These are phyloP conservation scores for Zymoseptoria tritici DNA, from an alignment of 2,329 filamentous ascomycete genomes.

Conservation along the genomic window DNA sequence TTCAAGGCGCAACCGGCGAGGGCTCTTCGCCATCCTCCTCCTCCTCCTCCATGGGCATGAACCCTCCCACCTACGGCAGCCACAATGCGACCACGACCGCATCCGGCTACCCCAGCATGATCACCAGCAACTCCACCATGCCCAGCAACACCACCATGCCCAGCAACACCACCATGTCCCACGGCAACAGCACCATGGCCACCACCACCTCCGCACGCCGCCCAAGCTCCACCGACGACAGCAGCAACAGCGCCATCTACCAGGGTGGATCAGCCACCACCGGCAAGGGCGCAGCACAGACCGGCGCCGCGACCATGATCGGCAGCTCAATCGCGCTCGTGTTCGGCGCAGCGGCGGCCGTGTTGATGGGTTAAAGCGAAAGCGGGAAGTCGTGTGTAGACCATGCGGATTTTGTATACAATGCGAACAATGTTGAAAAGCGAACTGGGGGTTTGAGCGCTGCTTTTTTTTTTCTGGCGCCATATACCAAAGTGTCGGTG, in stretches of 20 bases:
- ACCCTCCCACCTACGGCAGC: constrained; percentile 2
- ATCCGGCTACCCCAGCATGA: constrained; percentile 8
- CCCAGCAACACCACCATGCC: constrained; percentile 25
- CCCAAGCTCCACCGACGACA: constrained; percentile 6
- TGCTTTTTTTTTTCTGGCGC: too few species aligned
- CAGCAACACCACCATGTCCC: constrained; percentile 24
- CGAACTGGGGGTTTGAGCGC: neutral
- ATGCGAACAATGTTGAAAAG: neutral
- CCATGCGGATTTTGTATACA: too few species aligned
- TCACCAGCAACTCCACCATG: constrained; percentile 19
- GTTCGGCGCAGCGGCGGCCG: constrained; percentile 35
- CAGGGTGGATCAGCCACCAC: constrained; percentile 8
- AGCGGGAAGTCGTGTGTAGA: neutral
- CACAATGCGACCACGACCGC: constrained; percentile 13
- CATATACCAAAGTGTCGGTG: too few species aligned
- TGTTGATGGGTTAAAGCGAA: constrained; percentile 23
- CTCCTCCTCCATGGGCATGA: constrained; percentile 19
- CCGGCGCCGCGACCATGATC: constrained; percentile 12
- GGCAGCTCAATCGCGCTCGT: constrained; percentile 36
- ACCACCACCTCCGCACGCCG: constrained; percentile 21
- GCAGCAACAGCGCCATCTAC: constrained; percentile 11
- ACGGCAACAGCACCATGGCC: constrained; percentile 14
- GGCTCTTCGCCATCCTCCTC: constrained; percentile 16
- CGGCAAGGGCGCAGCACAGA: constrained; percentile 6
- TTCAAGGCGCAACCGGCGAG: constrained; percentile 32